These are phyloP conservation scores for Mortierella sp. DNA, from an alignment of 371 early-diverging fungal species.

Conservation along the genomic window DNA sequence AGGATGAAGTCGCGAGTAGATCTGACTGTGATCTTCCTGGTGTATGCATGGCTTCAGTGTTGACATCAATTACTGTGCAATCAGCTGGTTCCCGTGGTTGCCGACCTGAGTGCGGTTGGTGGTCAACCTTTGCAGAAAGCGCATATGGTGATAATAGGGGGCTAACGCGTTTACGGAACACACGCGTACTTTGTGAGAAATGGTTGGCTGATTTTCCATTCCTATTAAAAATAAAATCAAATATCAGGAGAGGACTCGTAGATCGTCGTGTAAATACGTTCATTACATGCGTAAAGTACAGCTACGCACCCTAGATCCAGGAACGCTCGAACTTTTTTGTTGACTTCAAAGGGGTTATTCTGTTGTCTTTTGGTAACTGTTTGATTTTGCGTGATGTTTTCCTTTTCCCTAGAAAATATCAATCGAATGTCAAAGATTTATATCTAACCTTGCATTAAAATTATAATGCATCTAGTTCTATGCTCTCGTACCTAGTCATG, in stretches of 20 bases:
- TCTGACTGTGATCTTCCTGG: constrained; percentile 11
- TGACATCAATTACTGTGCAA: not conserved
- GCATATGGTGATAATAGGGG: not conserved
- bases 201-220: constrained; percentile 23
- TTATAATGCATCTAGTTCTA: not conserved
- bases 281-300: too few relatives aligned
- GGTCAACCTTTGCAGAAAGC: not conserved
- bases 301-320: constrained; percentile 13
- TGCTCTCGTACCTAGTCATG: not conserved
- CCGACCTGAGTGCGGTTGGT: not conserved
- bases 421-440: too few relatives aligned
- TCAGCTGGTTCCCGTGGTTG: not conserved
- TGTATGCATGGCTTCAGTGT: not conserved
- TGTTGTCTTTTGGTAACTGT: constrained; percentile 12
- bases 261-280: not conserved
- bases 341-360: constrained; percentile 5
- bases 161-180: constrained; percentile 7
- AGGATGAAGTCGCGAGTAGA: not conserved
- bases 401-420: not conserved
- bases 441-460: not conserved
- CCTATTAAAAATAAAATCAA: constrained; percentile 6
- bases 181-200: constrained; percentile 38
- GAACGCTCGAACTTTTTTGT: constrained; percentile 20
- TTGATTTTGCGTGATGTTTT: not conserved
- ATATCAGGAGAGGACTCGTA: not conserved